Percentiles rank a stretch among this genome's conserved stretches.
Conservation (phyloP, 371 early-diverging fungal species). For the Ordospora pajunii region DNA sequence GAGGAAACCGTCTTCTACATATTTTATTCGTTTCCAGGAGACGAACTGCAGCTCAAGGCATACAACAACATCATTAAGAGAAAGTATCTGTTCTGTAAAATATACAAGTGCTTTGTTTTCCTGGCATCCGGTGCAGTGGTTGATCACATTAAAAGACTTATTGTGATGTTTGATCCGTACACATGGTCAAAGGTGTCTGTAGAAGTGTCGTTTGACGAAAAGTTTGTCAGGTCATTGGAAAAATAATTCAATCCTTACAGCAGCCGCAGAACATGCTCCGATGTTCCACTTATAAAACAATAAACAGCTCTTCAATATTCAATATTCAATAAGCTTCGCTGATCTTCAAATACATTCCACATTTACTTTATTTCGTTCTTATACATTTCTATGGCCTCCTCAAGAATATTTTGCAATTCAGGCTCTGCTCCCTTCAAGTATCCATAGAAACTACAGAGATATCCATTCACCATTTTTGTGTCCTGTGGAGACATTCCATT, state of each 20-base stretch:
- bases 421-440: not conserved
- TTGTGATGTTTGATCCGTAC: conserved; percentile 51
- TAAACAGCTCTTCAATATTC: too few species aligned
- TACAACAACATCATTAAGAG: conserved; percentile 75
- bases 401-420: not conserved
- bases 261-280: not conserved
- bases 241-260: not conserved
- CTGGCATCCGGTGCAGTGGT: not conserved
- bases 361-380: not conserved
- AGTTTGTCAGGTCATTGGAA: conserved; percentile 41
- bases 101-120: conserved; percentile 56
- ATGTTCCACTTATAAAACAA: not conserved
- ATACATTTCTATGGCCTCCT: not conserved
- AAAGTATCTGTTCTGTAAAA: conserved; percentile 78
- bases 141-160: conserved; percentile 38
- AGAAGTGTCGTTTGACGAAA: conserved; percentile 45
- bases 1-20: conserved; percentile 85
- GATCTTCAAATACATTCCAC: not conserved
- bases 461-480: not conserved
- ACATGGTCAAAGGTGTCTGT: conserved; percentile 43
- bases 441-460: conserved; percentile 7
- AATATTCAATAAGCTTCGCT: too few species aligned
- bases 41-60: conserved; percentile 75
- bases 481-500: not conserved
- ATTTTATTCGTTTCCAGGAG: conserved; percentile 78